Conservation (phyloP, 1,284 basidiomycete species). For the Taiwanofungus camphoratus region DNA sequence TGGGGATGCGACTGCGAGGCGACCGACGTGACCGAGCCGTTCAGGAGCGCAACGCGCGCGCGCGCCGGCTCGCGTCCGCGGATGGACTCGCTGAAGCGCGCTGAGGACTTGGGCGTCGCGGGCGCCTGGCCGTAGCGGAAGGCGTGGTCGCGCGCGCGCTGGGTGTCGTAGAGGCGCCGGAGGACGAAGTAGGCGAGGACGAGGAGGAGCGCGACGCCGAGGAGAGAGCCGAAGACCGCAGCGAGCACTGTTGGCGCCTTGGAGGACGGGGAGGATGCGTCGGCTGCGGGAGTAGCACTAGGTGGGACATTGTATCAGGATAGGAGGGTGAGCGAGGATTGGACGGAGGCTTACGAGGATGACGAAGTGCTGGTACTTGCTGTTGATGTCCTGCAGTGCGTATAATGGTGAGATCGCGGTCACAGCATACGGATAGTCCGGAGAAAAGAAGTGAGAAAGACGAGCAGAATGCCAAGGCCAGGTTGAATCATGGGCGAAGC, state of each 20-base stretch:
- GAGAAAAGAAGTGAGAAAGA: too few relatives aligned
- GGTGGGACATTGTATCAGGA: neutral
- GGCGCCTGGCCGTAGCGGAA: constrained; percentile 21
- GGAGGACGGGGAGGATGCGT: constrained; percentile 6
- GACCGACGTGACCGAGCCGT: neutral
- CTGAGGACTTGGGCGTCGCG: constrained; percentile 8
- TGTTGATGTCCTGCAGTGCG: too few relatives aligned
- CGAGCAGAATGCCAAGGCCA: too few relatives aligned
- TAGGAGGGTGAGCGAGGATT: too few relatives aligned
- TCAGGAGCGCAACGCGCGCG: neutral
- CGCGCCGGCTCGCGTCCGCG: neutral
- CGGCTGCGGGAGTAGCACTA: neutral
- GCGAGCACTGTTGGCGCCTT: constrained; percentile 19
- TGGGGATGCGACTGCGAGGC: neutral
- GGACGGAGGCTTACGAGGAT: neutral
- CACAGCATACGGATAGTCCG: too few relatives aligned
- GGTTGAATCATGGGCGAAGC: too few relatives aligned
- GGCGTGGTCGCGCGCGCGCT: constrained; percentile 16
- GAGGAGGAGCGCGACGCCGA: constrained; percentile 14
- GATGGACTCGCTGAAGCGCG: constrained; percentile 4
- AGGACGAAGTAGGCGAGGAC: constrained; percentile 13
- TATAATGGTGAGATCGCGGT: too few relatives aligned
- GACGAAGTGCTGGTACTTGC: neutral
- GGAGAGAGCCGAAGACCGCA: constrained; percentile 17
- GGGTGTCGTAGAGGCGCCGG: constrained; percentile 11